Conservation (phyloP, 2,329 filamentous ascomycete species). For the Dryadomyces quercus-mongolicae region DNA sequence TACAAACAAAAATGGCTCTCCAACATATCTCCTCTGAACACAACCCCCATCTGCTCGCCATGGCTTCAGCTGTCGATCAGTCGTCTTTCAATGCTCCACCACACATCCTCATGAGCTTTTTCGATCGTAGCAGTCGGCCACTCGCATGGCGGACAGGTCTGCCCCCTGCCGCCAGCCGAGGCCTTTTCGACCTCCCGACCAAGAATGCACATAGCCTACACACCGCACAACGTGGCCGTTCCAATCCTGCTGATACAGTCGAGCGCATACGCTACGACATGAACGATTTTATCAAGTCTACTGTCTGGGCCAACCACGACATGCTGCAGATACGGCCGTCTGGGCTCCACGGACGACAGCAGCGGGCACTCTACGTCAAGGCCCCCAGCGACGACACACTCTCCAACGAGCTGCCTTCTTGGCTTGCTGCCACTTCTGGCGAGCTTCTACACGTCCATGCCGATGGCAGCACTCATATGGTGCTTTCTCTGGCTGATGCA, state of each 20-base stretch:
- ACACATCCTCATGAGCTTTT: conserved; percentile 4
- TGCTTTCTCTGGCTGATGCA: conserved; percentile 25
- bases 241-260: neutral
- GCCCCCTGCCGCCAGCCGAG: neutral
- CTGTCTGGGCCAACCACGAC: conserved; percentile 16
- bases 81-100: neutral
- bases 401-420: neutral
- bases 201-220: neutral
- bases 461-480: conserved; percentile 26
- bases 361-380: conserved; percentile 18
- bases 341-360: conserved; percentile 18
- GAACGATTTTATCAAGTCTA: conserved; percentile 10
- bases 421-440: conserved; percentile 14
- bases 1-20: neutral
- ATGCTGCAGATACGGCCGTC: conserved; percentile 18
- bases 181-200: neutral
- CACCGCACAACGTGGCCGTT: neutral
- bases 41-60: neutral
- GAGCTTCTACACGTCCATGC: conserved; percentile 26
- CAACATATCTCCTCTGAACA: neutral
- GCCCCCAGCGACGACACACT: neutral
- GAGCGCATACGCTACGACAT: conserved; percentile 7
- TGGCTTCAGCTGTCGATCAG: neutral
- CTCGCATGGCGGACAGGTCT: conserved; percentile 8
- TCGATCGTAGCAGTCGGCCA: conserved; percentile 1